Evolutionary conservation across 495 filamentous ascomycete species (phyloP), one percentile per base, ranked within the genome.

Genomic region (Hyaloscypha finlandica): DNA sequence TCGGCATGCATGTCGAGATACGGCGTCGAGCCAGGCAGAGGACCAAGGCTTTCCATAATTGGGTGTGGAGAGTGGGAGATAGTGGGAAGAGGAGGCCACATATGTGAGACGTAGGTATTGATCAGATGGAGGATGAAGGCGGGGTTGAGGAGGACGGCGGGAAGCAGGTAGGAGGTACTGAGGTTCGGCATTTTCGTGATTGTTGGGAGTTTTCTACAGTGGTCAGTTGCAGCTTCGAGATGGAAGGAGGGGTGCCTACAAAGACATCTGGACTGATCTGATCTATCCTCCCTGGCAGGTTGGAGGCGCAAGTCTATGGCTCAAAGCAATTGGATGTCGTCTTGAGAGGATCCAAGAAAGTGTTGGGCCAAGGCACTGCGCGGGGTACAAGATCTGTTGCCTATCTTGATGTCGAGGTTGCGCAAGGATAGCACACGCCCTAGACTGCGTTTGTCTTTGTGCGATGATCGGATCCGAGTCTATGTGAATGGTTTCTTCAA

Each of bases 101-200:
- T 42, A 45, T 75, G 73, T 9, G 77, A 76, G 9, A 78, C 68
- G 59, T 79, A 72, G 32, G 78, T 78, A 33, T 81, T 80, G 30
- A 79, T 66, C 64, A 77, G 69, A 61, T 78, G 76, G 22, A 81
- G 75, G 59, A 81, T 70, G 45, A 81, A 68, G 65, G 78, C 72
- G 2, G 78, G 78, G 63, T 81, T 81, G 66, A 81, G 76, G 56
- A 81, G 61, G 65, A 81, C 73, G 32, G 77, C 78, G 29, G 77
- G 77, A 22, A 80, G 59, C 32, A 80, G 65, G 67, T 80, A 80
- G 59, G 71, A 74, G 8, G 73, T 70, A 9, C 73, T 73, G 33
- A 78, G 32, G 54, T 72, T 64, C 29, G 72, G 68, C 68, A 73
- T 69, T 30, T 61, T 68, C 60, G 9, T 48, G 61, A 59, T 16